Conservation (phyloP, 306 rosid genomes). For the Lotus japonicus region DNA sequence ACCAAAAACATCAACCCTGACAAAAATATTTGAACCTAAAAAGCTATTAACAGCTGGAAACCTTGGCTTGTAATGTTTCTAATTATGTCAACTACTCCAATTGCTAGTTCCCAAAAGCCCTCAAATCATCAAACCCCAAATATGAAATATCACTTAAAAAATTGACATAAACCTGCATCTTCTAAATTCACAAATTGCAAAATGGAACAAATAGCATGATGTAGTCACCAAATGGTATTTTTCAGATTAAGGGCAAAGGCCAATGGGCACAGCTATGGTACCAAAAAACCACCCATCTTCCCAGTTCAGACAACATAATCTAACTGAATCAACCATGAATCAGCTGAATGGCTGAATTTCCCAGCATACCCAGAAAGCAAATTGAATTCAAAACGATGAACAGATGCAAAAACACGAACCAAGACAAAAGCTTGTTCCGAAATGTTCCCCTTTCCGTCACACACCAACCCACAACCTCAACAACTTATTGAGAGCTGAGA, state of each 20-base stretch:
- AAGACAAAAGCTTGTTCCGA: slow-evolving; percentile 2
- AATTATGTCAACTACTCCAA: neutral
- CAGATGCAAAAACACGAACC: slow-evolving; percentile 17
- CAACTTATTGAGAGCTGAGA: slow-evolving; percentile 11
- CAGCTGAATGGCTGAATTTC: slow-evolving; percentile 21
- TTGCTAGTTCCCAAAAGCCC: slow-evolving; percentile 8
- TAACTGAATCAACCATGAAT: neutral
- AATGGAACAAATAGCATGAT: neutral
- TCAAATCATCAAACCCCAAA: slow-evolving; percentile 12
- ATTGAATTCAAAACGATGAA: slow-evolving; percentile 2
- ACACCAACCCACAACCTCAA: no score
- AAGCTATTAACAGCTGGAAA: slow-evolving; percentile 4
- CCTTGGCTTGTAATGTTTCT: neutral
- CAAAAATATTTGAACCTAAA: slow-evolving; percentile 2
- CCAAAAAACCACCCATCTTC: neutral
- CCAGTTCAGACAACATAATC: slow-evolving; percentile 2
- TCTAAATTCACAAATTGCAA: slow-evolving; percentile 10
- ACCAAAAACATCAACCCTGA: slow-evolving; percentile 10
- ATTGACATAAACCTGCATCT: neutral
- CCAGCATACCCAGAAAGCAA: slow-evolving; percentile 10
- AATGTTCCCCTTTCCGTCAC: neutral
- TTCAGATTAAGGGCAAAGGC: slow-evolving; percentile 17
- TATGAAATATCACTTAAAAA: no score
- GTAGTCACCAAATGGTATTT: neutral
- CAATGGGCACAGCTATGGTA: slow-evolving; percentile 23